Evolutionary conservation across 2,329 filamentous ascomycete genomes (phyloP).

Genomic region (Pseudogymnoascus sp.): DNA sequence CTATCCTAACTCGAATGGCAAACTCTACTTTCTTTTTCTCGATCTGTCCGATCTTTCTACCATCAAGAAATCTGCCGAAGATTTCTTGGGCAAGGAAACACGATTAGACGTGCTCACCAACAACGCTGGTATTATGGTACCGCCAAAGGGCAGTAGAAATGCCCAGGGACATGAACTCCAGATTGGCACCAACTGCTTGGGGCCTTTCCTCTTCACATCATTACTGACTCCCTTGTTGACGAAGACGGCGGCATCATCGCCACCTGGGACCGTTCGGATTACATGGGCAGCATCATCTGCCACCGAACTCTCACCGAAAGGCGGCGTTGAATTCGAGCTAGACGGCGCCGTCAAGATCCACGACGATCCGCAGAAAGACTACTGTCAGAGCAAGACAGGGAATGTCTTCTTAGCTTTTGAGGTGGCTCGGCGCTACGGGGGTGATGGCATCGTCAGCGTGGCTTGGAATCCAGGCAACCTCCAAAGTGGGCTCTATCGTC

Average conservation of each 20-base stretch:
- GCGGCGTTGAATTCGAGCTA: neutral
- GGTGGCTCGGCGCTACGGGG: conserved; percentile 14
- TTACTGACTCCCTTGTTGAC: conserved; percentile 34
- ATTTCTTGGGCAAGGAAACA: conserved; percentile 18
- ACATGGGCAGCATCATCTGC: neutral
- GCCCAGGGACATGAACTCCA: conserved; percentile 15
- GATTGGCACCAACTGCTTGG: conserved; percentile 15
- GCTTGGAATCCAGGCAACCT: neutral
- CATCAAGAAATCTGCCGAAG: conserved; percentile 21
- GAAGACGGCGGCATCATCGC: conserved; percentile 18
- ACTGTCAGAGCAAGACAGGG: conserved; percentile 21
- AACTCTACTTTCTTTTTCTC: conserved; percentile 31
- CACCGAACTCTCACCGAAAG: neutral
- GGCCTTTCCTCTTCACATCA: conserved; percentile 15
- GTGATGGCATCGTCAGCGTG: conserved; percentile 20
- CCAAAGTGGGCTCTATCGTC: neutral
- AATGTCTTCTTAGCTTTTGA: conserved; percentile 20
- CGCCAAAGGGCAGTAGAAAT: conserved; percentile 15
- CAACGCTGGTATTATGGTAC: conserved; percentile 23
- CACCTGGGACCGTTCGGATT: conserved; percentile 15
- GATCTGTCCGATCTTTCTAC: conserved; percentile 27
- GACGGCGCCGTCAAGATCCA: neutral
- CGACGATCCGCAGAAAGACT: conserved; percentile 14
- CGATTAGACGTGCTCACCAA: conserved; percentile 24
- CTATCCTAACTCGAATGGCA: conserved; percentile 28